These are phyloP conservation scores for Vaccinium myrtillus DNA, from an alignment of 148 eudicot genomes.

Conservation along the genomic window DNA sequence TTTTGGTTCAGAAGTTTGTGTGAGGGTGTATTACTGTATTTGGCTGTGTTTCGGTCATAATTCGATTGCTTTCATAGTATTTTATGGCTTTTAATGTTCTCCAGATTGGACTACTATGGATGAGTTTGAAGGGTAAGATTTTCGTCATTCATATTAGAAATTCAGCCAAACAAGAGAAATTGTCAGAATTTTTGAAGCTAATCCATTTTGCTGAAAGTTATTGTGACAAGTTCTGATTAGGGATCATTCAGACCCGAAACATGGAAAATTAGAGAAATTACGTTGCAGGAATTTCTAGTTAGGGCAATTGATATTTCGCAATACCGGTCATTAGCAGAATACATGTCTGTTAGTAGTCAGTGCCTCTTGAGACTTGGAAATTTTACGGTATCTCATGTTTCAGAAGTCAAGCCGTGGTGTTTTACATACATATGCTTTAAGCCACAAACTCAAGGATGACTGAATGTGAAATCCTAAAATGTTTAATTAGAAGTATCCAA, in stretches of 20 bases:
- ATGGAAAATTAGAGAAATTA: neutral
- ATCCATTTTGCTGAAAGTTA: neutral
- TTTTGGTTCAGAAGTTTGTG: neutral
- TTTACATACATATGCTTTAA: neutral
- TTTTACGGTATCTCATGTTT: neutral
- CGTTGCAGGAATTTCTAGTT: neutral
- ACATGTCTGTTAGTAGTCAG: neutral
- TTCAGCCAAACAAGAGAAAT: neutral
- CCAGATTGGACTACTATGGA: neutral
- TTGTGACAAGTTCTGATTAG: neutral
- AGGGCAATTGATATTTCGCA: neutral
- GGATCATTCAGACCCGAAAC: neutral
- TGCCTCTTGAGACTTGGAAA: neutral
- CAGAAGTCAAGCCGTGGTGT: neutral
- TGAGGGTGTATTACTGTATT: too few species aligned
- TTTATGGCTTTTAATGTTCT: neutral
- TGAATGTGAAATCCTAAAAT: too few species aligned
- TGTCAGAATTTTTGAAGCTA: neutral
- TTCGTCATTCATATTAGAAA: neutral
- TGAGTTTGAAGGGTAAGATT: conserved; percentile 3
- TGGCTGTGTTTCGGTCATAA: neutral
- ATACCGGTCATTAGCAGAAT: neutral
- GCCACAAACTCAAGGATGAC: neutral
- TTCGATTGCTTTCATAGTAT: neutral
- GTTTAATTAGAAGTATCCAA: neutral